Evolutionary conservation across 2,329 filamentous ascomycete species (phyloP).

Genomic region (Periconia sp.): DNA sequence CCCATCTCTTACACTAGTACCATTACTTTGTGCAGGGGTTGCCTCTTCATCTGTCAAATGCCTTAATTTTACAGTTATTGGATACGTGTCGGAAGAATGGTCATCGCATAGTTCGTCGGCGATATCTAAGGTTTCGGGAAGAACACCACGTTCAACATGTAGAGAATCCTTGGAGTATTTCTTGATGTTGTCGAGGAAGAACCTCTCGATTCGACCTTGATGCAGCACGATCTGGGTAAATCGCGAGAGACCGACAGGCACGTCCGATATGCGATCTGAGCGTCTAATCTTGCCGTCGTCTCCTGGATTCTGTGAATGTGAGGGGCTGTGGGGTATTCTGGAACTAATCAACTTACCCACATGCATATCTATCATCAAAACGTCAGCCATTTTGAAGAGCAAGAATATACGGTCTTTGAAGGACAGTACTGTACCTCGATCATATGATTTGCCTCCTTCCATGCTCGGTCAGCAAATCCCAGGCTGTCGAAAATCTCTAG

Average conservation of each 20-base stretch:
- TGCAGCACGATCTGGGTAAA: conserved; percentile 73
- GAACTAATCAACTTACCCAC: conserved; percentile 35
- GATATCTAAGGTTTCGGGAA: conserved; percentile 63
- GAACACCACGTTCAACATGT: conserved; percentile 61
- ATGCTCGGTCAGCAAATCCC: conserved; percentile 67
- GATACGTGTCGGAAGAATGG: conserved; percentile 56
- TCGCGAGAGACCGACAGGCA: conserved; percentile 64
- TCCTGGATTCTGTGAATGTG: conserved; percentile 61
- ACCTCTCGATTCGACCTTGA: conserved; percentile 73
- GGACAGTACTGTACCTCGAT: conserved; percentile 65
- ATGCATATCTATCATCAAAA: conserved; percentile 40
- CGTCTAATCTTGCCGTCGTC: conserved; percentile 62
- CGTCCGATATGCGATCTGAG: conserved; percentile 67
- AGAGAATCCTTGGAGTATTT: conserved; percentile 61
- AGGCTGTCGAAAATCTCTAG: conserved; percentile 64
- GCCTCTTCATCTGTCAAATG: conserved; percentile 65
- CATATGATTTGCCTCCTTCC: conserved; percentile 72
- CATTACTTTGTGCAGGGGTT: conserved; percentile 54
- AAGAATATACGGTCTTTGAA: no score
- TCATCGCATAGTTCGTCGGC: conserved; percentile 59
- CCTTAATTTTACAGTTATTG: conserved; percentile 65
- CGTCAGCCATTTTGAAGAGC: not conserved
- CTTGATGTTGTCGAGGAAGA: conserved; percentile 68
- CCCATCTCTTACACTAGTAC: conserved; percentile 53
- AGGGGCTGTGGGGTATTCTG: conserved; percentile 12